Percentiles rank a stretch among this genome's conserved stretches.
Evolutionary conservation across 2,329 filamentous ascomycete species (phyloP).

Genomic region (Fusarium zealandicum): DNA sequence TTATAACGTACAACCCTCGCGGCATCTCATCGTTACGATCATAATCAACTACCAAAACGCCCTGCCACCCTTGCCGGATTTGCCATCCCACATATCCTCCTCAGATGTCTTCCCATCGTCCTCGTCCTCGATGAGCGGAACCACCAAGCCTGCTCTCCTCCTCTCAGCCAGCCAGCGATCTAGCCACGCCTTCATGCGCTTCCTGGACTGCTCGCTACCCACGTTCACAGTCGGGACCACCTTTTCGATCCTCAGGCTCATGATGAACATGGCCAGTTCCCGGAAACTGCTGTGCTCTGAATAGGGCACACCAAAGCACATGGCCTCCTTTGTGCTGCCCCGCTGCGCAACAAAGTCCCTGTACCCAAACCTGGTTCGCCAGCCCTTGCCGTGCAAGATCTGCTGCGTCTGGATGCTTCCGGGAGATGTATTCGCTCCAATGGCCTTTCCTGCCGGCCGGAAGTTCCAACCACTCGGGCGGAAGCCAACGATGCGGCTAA

Average conservation of each 20-base stretch:
- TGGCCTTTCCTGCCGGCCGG: conserved; percentile 66
- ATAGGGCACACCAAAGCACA: conserved; percentile 94
- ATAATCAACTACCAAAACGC: conserved; percentile 49
- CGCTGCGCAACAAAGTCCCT: conserved; percentile 80
- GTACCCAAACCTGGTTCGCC: conserved; percentile 77
- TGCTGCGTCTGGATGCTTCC: conserved; percentile 57
- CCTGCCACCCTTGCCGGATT: conserved; percentile 48
- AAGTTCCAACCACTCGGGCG: conserved; percentile 96
- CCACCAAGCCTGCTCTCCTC: conserved; percentile 61
- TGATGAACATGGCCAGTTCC: conserved; percentile 92
- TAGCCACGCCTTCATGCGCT: conserved; percentile 70
- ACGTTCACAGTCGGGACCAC: conserved; percentile 94
- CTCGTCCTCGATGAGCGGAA: conserved; percentile 51
- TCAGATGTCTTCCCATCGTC: conserved; percentile 43
- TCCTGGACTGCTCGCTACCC: conserved; percentile 63
- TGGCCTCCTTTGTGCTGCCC: conserved; percentile 81
- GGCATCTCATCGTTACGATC: conserved; percentile 1
- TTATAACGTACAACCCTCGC: not conserved
- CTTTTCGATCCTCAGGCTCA: conserved; percentile 84
- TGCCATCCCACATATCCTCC: conserved; percentile 50
- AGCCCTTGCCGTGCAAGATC: conserved; percentile 67
- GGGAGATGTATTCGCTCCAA: conserved; percentile 62
- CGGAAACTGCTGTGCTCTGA: conserved; percentile 95
- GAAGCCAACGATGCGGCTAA: conserved; percentile 87
- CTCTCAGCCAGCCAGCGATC: conserved; percentile 69